A percentile compares a stretch with the other conserved stretches of the same genome.
phyloP scores from a whole-genome alignment of 2,329 filamentous ascomycete species.

The Drechslerella stenobrocha region DNA sequence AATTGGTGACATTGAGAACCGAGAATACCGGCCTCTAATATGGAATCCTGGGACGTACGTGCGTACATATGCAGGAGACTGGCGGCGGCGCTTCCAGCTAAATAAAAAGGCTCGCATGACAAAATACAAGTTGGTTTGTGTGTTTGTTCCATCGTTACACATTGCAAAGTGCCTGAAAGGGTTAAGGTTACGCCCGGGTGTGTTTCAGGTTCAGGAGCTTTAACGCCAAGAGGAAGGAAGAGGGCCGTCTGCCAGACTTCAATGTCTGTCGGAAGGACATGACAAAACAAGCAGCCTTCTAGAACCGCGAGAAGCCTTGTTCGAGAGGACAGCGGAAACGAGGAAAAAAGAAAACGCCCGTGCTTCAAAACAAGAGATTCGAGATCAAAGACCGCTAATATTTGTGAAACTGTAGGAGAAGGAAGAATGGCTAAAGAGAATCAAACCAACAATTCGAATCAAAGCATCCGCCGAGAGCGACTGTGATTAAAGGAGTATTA shows the following conservation, averaged over 20 bases:
- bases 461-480: constrained; percentile 30
- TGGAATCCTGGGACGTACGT: constrained; percentile 23
- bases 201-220: constrained; percentile 38
- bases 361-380: constrained; percentile 30
- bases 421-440: constrained; percentile 15
- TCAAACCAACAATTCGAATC: constrained; percentile 19
- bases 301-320: constrained; percentile 22
- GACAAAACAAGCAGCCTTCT: constrained; percentile 44
- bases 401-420: constrained; percentile 22
- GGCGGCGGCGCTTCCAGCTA: constrained; percentile 37
- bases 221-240: constrained; percentile 35
- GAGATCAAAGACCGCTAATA: constrained; percentile 37
- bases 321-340: constrained; percentile 5
- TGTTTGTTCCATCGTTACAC: constrained; percentile 45
- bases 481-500: constrained; percentile 20
- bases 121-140: not conserved
- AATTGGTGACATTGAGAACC: not conserved
- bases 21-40: not conserved
- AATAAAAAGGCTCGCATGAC: constrained; percentile 12
- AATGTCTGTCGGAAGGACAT: constrained; percentile 3
- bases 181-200: constrained; percentile 47
- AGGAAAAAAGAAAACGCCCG: constrained; percentile 36
- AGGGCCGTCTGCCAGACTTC: not conserved
- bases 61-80: constrained; percentile 43
- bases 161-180: constrained; percentile 41